Evolutionary conservation across 2,329 filamentous ascomycete genomes (phyloP).

Genomic region (Onygenales sp.): DNA sequence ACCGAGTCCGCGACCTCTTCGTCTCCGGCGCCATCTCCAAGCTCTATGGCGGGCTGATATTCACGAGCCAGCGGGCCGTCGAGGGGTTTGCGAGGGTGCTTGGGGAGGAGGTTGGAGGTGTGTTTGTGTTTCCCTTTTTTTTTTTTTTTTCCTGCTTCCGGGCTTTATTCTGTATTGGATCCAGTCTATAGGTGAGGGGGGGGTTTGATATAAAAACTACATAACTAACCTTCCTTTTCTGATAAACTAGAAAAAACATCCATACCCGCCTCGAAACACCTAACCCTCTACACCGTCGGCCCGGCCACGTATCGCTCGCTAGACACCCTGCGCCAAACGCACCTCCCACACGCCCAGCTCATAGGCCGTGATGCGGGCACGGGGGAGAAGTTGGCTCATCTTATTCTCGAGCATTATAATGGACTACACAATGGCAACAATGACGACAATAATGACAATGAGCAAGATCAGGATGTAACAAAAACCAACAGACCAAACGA

Average conservation of each 20-base stretch:
- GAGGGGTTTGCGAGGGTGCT: conserved; percentile 34
- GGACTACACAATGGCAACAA: conserved; percentile 16
- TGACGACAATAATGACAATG: conserved; percentile 2
- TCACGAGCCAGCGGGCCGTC: conserved; percentile 41
- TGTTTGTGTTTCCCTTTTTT: conserved; percentile 7
- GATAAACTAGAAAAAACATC: conserved; percentile 4
- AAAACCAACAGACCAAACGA: conserved; percentile 9
- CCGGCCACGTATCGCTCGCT: conserved; percentile 57
- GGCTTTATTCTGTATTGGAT: neutral
- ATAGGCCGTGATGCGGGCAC: conserved; percentile 76
- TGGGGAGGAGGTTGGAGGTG: conserved; percentile 20
- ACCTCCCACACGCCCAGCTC: conserved; percentile 47
- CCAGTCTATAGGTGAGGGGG: neutral
- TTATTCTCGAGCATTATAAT: conserved; percentile 72
- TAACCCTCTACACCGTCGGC: conserved; percentile 38
- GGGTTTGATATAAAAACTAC: too few species aligned
- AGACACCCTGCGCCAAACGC: conserved; percentile 33
- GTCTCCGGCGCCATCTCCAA: conserved; percentile 19
- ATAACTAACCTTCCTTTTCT: neutral
- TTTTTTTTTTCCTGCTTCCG: neutral
- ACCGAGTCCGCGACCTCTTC: conserved; percentile 26
- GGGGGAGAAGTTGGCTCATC: conserved; percentile 66
- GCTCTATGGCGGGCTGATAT: conserved; percentile 39
- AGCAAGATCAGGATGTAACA: conserved; percentile 12
- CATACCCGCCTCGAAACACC: conserved; percentile 15